Base-by-base conservation (phyloP, 2,329 filamentous ascomycete species). In the Colletotrichum nymphaeae region DNA sequence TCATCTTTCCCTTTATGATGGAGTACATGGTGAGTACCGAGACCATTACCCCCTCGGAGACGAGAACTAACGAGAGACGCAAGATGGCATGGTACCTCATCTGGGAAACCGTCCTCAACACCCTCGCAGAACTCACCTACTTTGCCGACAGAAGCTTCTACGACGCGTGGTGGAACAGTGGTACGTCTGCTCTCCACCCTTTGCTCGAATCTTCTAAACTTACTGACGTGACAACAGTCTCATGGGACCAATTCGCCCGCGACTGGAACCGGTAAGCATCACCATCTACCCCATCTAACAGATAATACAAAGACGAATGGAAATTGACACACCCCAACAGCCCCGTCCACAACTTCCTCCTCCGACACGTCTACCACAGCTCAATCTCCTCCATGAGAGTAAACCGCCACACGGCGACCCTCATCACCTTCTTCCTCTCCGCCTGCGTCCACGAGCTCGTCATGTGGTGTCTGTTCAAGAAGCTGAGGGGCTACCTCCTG, bases 391-490 rank as follows among this genome's bases (percentile, higher is more conserved):
- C 92, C 11, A 89, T 95, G 81, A 91, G 91, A 73, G 86, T 95
- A 64, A 90, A 91, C 77, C 92, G 92, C 79, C 88, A 90, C 76
- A 90, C 90, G 5, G 94, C 94, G 2, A 95, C 93, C 0, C 88
- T 95, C 65, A 91, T 94, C 57, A 95, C 93, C 0, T 95, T 95
- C 79, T 87, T 94, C 76, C 84, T 95, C 22, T 92, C 89, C 8
- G 92, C 93, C 0, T 88, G 92, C 75, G 87, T 94, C 24, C 93
- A 95, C 78, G 93, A 95, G 81, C 84, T 95, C 58, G 88, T 95
- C 78, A 95, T 95, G 93, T 93, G 92, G 85, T 93, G 93, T 76
- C 86, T 95, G 42, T 95, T 95, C 81, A 93, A 92, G 81, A 95
- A 94, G 81, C 86, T 95, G 11, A 85, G 93, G 52, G 93, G 93